Percentiles rank a stretch among this genome's conserved stretches.
These are phyloP conservation scores for Angomonas ambiguus DNA, from an alignment of 208 protist genomes.

Conservation along the genomic window DNA sequence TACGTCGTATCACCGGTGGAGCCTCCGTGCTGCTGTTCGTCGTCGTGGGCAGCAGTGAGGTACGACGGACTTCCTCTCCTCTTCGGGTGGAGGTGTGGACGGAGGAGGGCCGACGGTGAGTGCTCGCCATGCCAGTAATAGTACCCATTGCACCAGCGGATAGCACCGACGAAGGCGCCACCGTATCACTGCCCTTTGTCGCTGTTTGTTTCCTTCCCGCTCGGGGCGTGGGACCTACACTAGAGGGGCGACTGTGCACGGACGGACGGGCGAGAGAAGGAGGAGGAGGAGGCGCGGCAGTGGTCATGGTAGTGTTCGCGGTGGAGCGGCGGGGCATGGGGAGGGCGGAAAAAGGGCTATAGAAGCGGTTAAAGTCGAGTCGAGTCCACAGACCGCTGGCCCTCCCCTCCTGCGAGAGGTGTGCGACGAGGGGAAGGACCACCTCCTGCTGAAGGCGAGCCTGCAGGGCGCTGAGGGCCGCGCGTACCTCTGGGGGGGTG, in stretches of 20 bases:
- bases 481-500: conserved; percentile 62
- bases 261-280: no score
- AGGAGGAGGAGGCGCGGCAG: background rate
- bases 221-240: no score
- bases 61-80: no score
- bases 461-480: conserved; percentile 59
- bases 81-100: no score
- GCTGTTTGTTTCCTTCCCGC: no score
- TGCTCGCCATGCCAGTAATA: background rate
- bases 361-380: conserved; percentile 77
- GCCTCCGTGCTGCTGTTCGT: background rate
- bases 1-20: background rate
- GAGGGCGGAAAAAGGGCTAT: background rate
- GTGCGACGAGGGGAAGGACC: conserved; percentile 46
- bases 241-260: no score
- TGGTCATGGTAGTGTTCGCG: background rate
- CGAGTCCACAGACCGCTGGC: conserved; percentile 62
- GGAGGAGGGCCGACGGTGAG: background rate
- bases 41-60: no score
- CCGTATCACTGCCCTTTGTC: no score
- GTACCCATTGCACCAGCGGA: background rate
- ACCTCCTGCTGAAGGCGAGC: conserved; percentile 63
- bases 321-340: background rate
- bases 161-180: background rate
- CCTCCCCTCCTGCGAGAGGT: conserved; percentile 31